phyloP scores from a whole-genome alignment of 2,329 filamentous ascomycete genomes.

The Aspergillus amoenus region DNA sequence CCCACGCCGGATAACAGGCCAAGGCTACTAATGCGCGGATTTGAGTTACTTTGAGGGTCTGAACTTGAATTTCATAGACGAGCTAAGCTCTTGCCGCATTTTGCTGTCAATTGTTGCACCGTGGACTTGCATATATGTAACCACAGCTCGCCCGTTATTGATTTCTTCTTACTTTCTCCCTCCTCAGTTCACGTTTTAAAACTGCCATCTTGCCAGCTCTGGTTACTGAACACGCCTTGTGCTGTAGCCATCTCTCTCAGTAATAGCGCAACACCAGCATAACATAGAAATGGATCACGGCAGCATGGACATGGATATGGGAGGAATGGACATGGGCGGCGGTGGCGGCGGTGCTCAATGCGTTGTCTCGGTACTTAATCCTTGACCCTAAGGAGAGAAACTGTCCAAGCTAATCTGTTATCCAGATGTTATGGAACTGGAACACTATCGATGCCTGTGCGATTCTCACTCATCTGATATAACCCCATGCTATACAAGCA shows the following conservation, averaged over 20 bases:
- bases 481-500: background rate
- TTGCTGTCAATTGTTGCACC: background rate
- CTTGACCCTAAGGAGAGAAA: background rate
- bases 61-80: background rate
- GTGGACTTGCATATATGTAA: slow-evolving; percentile 1
- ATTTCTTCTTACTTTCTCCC: background rate
- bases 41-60: background rate
- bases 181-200: no score
- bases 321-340: slow-evolving; percentile 59
- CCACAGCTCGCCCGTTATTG: background rate
- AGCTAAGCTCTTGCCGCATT: background rate
- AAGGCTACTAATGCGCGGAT: background rate
- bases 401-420: background rate
- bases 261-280: slow-evolving; percentile 31
- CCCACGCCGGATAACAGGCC: background rate
- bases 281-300: background rate
- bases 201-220: background rate
- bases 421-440: slow-evolving; percentile 33
- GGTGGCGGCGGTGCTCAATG: slow-evolving; percentile 39
- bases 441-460: slow-evolving; percentile 28
- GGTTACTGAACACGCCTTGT: background rate
- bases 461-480: background rate
- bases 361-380: slow-evolving; percentile 25
- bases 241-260: background rate
- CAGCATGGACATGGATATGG: slow-evolving; percentile 22